These are phyloP conservation scores for Agaricus subrufescens DNA, from an alignment of 768 basidiomycete species.

Conservation along the genomic window DNA sequence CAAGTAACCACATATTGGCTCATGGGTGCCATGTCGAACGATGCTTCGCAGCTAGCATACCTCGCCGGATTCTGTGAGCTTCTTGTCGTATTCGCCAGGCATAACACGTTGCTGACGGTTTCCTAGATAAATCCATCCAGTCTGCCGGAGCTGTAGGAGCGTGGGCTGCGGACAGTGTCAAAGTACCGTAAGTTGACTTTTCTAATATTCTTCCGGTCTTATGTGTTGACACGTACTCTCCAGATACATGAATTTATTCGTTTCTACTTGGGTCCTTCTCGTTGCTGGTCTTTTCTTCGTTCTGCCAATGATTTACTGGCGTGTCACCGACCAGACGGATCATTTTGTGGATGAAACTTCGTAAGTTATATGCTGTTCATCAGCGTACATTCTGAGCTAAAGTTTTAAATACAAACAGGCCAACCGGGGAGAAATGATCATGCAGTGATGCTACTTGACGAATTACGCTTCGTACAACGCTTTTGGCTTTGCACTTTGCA, in stretches of 20 bases:
- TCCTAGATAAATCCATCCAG: slow-evolving; percentile 65
- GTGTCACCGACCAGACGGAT: slow-evolving; percentile 59
- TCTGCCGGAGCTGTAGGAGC: slow-evolving; percentile 71
- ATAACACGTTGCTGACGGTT: not conserved
- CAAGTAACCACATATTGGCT: slow-evolving; percentile 81
- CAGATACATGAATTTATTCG: slow-evolving; percentile 66
- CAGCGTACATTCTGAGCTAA: not conserved
- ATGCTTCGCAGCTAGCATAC: slow-evolving; percentile 73
- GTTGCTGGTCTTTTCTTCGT: slow-evolving; percentile 59
- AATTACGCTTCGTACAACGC: too few species aligned
- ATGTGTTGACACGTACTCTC: not conserved
- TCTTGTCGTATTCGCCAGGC: not conserved
- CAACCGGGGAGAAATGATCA: not conserved
- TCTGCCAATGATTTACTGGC: slow-evolving; percentile 70
- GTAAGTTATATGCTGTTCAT: slow-evolving; percentile 16
- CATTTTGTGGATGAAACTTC: slow-evolving; percentile 38
- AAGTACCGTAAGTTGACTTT: slow-evolving; percentile 46
- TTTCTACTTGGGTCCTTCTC: slow-evolving; percentile 72
- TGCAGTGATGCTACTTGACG: too few species aligned
- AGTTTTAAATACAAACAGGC: not conserved
- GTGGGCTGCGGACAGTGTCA: slow-evolving; percentile 66
- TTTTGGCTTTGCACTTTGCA: too few species aligned
- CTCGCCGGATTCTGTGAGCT: slow-evolving; percentile 78
- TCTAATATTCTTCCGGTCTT: not conserved
- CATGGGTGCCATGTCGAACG: slow-evolving; percentile 84